Conservation (phyloP, 164 flowering plant genomes). For the Cinnamomum micranthum region DNA sequence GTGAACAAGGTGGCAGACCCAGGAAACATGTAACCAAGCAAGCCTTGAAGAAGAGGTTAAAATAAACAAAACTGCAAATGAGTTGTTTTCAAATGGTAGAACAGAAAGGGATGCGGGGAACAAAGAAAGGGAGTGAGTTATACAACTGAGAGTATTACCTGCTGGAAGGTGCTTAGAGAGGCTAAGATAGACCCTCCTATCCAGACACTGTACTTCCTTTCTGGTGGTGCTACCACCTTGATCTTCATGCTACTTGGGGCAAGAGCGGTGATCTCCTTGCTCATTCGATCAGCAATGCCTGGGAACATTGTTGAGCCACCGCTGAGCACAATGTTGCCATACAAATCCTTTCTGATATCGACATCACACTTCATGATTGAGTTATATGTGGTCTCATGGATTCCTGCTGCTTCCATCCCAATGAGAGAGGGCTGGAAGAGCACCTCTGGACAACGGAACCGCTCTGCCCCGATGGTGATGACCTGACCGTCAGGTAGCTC, state of each 20-base stretch:
- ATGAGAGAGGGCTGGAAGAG: slow-evolving; percentile 69
- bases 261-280: slow-evolving; percentile 64
- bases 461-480: slow-evolving; percentile 61
- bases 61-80: too few species aligned
- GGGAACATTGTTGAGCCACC: slow-evolving; percentile 65
- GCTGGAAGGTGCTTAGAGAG: slow-evolving; percentile 64
- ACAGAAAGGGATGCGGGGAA: too few species aligned
- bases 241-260: slow-evolving; percentile 68
- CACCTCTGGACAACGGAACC: slow-evolving; percentile 69
- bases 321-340: slow-evolving; percentile 57
- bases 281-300: slow-evolving; percentile 65
- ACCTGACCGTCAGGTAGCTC: slow-evolving; percentile 63
- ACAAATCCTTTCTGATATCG: slow-evolving; percentile 56
- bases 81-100: too few species aligned
- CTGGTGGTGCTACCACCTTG: slow-evolving; percentile 64
- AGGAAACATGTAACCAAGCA: too few species aligned
- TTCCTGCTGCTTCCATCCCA: slow-evolving; percentile 57
- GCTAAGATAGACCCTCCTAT: slow-evolving; percentile 56
- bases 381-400: slow-evolving; percentile 59
- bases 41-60: too few species aligned
- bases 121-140: not conserved
- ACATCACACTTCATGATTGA: slow-evolving; percentile 65
- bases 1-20: too few species aligned
- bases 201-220: slow-evolving; percentile 65
- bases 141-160: slow-evolving; percentile 21